These are phyloP conservation scores for Cladosporium halotolerans DNA, from an alignment of 2,329 filamentous ascomycete species.

Conservation along the genomic window DNA sequence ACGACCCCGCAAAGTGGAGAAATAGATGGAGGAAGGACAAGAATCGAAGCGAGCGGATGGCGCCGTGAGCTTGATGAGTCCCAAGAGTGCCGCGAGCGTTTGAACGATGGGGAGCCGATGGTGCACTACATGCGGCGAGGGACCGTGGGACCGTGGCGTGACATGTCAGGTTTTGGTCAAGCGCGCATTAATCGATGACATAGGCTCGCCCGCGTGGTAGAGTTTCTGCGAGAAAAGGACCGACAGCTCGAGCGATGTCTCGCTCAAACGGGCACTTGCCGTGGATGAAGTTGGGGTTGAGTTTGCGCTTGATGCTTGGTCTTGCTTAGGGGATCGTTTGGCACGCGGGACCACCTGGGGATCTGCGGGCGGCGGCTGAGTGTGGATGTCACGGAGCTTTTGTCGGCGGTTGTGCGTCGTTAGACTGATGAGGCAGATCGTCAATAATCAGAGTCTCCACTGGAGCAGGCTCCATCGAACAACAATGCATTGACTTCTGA, in stretches of 20 bases:
- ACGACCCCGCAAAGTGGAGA: constrained; percentile 10
- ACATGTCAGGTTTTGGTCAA: background rate
- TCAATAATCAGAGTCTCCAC: too few relatives aligned
- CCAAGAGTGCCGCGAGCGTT: background rate
- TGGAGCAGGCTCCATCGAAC: too few relatives aligned
- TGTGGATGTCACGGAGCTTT: background rate
- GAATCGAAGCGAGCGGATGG: constrained; percentile 2
- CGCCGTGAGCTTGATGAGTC: constrained; percentile 1
- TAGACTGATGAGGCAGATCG: background rate
- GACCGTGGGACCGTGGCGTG: constrained; percentile 3
- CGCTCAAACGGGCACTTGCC: background rate
- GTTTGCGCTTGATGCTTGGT: constrained; percentile 9
- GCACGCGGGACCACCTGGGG: background rate
- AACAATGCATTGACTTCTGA: too few relatives aligned
- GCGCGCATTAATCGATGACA: background rate
- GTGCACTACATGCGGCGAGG: background rate
- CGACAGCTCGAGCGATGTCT: background rate
- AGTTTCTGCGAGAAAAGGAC: constrained; percentile 8
- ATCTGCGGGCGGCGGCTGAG: background rate
- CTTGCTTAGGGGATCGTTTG: background rate
- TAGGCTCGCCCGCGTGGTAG: background rate
- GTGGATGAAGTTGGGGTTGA: constrained; percentile 7
- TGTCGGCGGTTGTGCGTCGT: background rate
- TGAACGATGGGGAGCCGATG: background rate
- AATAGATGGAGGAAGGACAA: background rate